Evolutionary conservation across 1,284 basidiomycete species (phyloP).

Genomic region (Fomitopsis betulina): DNA sequence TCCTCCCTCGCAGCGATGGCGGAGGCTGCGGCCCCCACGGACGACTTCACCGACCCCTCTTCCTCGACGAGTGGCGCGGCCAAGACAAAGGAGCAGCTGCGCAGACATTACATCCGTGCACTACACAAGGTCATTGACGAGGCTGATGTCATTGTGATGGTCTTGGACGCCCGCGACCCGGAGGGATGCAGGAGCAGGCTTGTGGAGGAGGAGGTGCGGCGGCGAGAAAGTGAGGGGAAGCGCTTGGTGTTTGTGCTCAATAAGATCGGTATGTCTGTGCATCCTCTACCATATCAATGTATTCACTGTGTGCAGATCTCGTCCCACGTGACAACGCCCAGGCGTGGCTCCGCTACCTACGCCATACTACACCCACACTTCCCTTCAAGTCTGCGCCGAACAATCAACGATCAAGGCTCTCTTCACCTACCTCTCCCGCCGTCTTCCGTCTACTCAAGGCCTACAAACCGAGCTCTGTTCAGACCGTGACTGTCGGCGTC

Average conservation of each 20-base stretch:
- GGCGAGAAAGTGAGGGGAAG: conserved; percentile 83
- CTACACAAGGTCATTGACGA: conserved; percentile 93
- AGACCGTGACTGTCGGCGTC: conserved; percentile 86
- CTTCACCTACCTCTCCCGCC: conserved; percentile 72
- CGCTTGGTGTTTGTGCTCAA: conserved; percentile 87
- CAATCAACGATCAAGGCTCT: conserved; percentile 76
- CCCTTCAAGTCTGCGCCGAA: conserved; percentile 91
- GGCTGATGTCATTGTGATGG: conserved; percentile 86
- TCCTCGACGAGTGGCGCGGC: conserved; percentile 21
- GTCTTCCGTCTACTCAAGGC: conserved; percentile 89
- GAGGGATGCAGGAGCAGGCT: conserved; percentile 84
- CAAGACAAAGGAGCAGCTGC: conserved; percentile 65
- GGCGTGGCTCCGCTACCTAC: conserved; percentile 86
- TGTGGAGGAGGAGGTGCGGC: conserved; percentile 87
- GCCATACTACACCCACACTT: conserved; percentile 89
- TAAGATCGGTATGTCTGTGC: conserved; percentile 78
- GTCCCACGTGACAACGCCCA: conserved; percentile 88
- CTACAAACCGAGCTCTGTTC: conserved; percentile 71
- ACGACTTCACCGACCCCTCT: conserved; percentile 22
- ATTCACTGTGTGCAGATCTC: conserved; percentile 56
- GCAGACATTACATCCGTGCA: conserved; percentile 65
- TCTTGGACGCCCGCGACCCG: conserved; percentile 89
- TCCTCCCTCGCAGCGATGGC: conserved; percentile 52
- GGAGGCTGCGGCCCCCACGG: conserved; percentile 24
- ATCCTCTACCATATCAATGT: conserved; percentile 1